Conservation (phyloP, 495 filamentous ascomycete genomes). For the Penicillium chermesinum region DNA sequence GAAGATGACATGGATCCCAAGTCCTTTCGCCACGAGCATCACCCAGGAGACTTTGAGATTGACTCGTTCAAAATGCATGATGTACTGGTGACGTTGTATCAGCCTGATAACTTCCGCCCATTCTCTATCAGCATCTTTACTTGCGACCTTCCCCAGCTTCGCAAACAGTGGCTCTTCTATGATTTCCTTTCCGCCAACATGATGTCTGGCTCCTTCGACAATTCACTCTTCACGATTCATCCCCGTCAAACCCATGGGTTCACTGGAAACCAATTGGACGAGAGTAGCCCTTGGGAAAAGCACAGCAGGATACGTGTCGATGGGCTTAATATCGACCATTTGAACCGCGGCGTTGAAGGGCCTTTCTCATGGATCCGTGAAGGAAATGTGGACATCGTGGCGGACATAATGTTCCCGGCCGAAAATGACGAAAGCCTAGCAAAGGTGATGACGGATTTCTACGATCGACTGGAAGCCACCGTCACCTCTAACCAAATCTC, state of each 20-base stretch:
- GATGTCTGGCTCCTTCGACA: slow-evolving; percentile 93
- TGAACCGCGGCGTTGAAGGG: slow-evolving; percentile 89
- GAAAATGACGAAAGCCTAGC: slow-evolving; percentile 82
- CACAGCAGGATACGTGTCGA: slow-evolving; percentile 87
- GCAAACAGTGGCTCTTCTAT: slow-evolving; percentile 97
- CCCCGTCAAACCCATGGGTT: slow-evolving; percentile 79
- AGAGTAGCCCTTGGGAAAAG: slow-evolving; percentile 77
- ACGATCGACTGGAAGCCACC: slow-evolving; percentile 88
- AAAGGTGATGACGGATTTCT: slow-evolving; percentile 90
- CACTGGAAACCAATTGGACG: slow-evolving; percentile 50
- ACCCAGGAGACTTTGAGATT: slow-evolving; percentile 92
- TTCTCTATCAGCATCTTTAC: slow-evolving; percentile 94
- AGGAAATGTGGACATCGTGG: slow-evolving; percentile 92
- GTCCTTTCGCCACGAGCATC: slow-evolving; percentile 78
- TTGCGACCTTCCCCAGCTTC: slow-evolving; percentile 84
- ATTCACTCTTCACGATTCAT: slow-evolving; percentile 95
- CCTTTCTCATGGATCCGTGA: slow-evolving; percentile 98
- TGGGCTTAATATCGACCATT: slow-evolving; percentile 88
- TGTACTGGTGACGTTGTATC: slow-evolving; percentile 84
- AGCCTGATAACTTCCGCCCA: slow-evolving; percentile 82
- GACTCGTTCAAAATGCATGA: slow-evolving; percentile 95
- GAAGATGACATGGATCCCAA: slow-evolving; percentile 75
- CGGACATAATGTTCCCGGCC: slow-evolving; percentile 86
- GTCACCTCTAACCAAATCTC: slow-evolving; percentile 65
- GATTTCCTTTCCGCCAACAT: slow-evolving; percentile 93